phyloP scores from a whole-genome alignment of 805 yeast species.

The Candida piceae region DNA sequence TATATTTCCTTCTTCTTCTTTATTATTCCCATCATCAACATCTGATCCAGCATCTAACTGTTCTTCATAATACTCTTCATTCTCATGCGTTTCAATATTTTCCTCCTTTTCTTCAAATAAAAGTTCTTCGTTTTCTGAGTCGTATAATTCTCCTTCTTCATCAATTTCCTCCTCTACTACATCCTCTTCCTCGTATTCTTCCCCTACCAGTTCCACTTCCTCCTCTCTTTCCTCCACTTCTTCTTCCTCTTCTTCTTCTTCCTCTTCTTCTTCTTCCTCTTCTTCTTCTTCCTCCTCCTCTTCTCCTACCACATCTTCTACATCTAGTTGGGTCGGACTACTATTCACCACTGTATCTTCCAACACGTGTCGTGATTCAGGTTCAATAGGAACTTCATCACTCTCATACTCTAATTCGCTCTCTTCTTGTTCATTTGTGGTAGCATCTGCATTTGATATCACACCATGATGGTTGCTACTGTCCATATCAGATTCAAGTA shows the following conservation, averaged over 20 bases:
- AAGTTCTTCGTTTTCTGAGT: no score
- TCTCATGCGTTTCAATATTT: neutral
- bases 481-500: neutral
- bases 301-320: slow-evolving; percentile 13
- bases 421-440: slow-evolving; percentile 11
- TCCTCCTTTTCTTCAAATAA: slow-evolving; percentile 7
- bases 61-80: slow-evolving; percentile 1
- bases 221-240: slow-evolving; percentile 13
- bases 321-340: no score
- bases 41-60: neutral
- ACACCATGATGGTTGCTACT: neutral
- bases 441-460: neutral
- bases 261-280: slow-evolving; percentile 8
- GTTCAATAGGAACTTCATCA: slow-evolving; percentile 21
- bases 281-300: slow-evolving; percentile 16
- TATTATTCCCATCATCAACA: no score
- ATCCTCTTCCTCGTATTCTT: slow-evolving; percentile 15
- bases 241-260: slow-evolving; percentile 5
- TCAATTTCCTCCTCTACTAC: slow-evolving; percentile 2
- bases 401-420: slow-evolving; percentile 29
- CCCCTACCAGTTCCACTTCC: slow-evolving; percentile 11
- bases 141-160: neutral
- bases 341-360: no score
- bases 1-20: no score
- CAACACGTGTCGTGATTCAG: neutral